Conservation (phyloP, 768 basidiomycete species). For the Tricholoma flavovirens region DNA sequence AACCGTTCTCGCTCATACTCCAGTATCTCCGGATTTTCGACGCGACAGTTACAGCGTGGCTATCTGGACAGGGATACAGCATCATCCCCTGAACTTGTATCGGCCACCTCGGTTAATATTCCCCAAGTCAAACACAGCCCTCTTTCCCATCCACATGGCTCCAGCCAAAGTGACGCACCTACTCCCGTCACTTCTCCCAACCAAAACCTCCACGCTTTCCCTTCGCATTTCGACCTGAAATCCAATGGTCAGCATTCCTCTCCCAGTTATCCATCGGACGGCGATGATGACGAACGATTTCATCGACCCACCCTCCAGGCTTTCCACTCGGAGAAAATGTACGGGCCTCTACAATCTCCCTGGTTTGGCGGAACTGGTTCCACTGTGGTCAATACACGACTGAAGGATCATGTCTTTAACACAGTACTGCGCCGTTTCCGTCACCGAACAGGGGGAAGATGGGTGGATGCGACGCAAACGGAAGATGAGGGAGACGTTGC, state of each 20-base stretch:
- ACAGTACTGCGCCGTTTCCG: constrained; percentile 75
- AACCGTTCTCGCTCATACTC: constrained; percentile 48
- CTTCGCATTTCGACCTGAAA: constrained; percentile 21
- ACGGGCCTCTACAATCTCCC: constrained; percentile 35
- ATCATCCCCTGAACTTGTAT: constrained; percentile 66
- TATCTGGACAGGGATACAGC: constrained; percentile 50
- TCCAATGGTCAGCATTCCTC: constrained; percentile 6
- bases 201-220: constrained; percentile 27
- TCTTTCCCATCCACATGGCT: constrained; percentile 32
- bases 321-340: constrained; percentile 35
- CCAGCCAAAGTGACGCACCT: constrained; percentile 37
- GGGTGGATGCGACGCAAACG: constrained; percentile 31
- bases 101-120: constrained; percentile 20
- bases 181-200: constrained; percentile 48
- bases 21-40: constrained; percentile 31
- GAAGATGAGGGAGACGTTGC: constrained; percentile 55
- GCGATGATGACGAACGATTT: constrained; percentile 24
- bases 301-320: constrained; percentile 33
- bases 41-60: constrained; percentile 32
- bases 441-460: constrained; percentile 41
- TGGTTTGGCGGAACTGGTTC: constrained; percentile 88
- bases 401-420: constrained; percentile 95
- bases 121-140: constrained; percentile 31
- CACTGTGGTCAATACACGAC: constrained; percentile 87
- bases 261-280: constrained; percentile 20